A percentile compares a stretch with the other conserved stretches of the same genome.
phyloP scores from a whole-genome alignment of 192 early-diverging fungal genomes.

The Coemansia sp. region DNA sequence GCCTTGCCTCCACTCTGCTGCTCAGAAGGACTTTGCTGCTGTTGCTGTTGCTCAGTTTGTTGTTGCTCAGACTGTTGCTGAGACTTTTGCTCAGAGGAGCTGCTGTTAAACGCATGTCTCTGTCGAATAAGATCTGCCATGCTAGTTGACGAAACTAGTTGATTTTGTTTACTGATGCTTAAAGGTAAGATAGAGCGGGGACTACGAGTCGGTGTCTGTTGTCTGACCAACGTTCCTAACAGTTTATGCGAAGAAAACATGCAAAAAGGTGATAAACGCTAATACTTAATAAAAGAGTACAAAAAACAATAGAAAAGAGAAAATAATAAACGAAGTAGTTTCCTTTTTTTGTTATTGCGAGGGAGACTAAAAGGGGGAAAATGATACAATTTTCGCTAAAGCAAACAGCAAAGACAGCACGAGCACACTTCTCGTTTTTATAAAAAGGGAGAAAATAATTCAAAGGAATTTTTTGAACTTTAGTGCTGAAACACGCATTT shows the following conservation, averaged over 20 bases:
- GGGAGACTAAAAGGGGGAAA: too few relatives aligned
- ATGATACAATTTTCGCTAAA: too few relatives aligned
- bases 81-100: background rate
- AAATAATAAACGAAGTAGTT: background rate
- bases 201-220: background rate
- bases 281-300: background rate
- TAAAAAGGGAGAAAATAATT: too few relatives aligned
- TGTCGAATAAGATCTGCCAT: background rate
- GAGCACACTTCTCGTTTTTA: too few relatives aligned
- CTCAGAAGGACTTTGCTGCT: background rate
- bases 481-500: too few relatives aligned
- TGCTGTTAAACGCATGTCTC: slow-evolving; percentile 5
- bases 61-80: slow-evolving; percentile 9
- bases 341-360: too few relatives aligned
- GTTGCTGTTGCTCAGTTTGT: background rate
- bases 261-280: background rate
- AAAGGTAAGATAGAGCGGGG: background rate
- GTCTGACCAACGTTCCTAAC: background rate
- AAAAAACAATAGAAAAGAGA: background rate
- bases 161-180: background rate
- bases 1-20: slow-evolving; percentile 1
- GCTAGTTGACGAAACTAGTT: background rate
- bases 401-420: too few relatives aligned
- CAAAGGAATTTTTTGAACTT: too few relatives aligned
- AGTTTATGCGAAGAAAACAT: slow-evolving; percentile 1